These are phyloP conservation scores for Mortierella antarctica DNA, from an alignment of 192 early-diverging fungal species.

Conservation along the genomic window DNA sequence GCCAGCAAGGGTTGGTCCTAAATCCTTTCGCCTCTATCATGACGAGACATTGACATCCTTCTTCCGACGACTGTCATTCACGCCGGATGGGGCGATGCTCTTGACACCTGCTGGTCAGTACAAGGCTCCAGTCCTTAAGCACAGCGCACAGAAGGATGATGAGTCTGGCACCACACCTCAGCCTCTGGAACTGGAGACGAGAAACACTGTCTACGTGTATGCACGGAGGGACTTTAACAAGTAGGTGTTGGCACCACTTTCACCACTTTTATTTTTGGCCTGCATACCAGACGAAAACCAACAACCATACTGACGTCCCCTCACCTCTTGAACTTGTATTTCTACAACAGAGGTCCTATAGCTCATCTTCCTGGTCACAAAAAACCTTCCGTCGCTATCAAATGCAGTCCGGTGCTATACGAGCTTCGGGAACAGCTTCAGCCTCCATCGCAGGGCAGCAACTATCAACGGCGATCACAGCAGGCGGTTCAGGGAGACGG, in stretches of 20 bases:
- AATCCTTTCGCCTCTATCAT: conserved; percentile 70
- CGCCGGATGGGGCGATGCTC: conserved; percentile 88
- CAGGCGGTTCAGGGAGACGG: background rate
- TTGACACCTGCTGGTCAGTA: conserved; percentile 84
- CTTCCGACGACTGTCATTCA: conserved; percentile 87
- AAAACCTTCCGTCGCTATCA: conserved; percentile 83
- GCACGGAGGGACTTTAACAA: conserved; percentile 66
- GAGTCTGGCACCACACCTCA: conserved; percentile 18
- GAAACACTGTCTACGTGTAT: conserved; percentile 76
- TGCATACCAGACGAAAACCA: background rate
- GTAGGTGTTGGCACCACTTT: conserved; percentile 30
- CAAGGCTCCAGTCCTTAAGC: conserved; percentile 31
- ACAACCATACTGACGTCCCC: background rate
- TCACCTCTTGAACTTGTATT: background rate
- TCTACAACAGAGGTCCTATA: conserved; percentile 67
- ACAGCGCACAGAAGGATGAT: conserved; percentile 13
- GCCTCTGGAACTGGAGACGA: conserved; percentile 42
- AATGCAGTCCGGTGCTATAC: conserved; percentile 73
- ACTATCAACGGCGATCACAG: conserved; percentile 5
- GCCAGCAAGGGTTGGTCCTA: conserved; percentile 22
- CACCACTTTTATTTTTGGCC: background rate
- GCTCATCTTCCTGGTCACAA: conserved; percentile 74
- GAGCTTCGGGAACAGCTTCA: conserved; percentile 44
- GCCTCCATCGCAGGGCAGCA: conserved; percentile 11
- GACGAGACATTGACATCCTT: conserved; percentile 93